Conservation (phyloP, 306 rosid genomes). For the Cucurbita pepo region DNA sequence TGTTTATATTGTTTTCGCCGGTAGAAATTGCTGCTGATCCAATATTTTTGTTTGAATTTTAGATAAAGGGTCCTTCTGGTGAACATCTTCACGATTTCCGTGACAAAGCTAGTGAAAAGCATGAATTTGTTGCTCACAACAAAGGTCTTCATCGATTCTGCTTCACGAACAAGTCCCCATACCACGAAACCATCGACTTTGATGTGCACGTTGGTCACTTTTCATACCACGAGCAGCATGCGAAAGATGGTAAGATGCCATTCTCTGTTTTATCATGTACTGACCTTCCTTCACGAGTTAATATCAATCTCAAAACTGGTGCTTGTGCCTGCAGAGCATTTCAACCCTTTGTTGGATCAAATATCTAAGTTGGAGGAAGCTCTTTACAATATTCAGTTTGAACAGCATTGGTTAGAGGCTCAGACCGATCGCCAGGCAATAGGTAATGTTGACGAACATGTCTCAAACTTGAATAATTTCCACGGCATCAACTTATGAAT, state of each 20-base stretch:
- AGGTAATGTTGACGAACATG: slow-evolving; percentile 28
- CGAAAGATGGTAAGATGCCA: slow-evolving; percentile 68
- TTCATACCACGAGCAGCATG: slow-evolving; percentile 61
- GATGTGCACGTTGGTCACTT: slow-evolving; percentile 78
- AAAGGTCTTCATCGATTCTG: slow-evolving; percentile 56
- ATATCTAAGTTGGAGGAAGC: slow-evolving; percentile 86
- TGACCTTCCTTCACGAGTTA: background rate
- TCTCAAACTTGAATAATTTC: background rate
- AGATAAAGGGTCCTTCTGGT: slow-evolving; percentile 75
- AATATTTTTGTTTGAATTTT: slow-evolving; percentile 7
- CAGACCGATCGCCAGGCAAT: slow-evolving; percentile 87
- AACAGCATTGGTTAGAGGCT: slow-evolving; percentile 95
- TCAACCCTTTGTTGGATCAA: slow-evolving; percentile 70
- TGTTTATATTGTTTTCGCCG: background rate
- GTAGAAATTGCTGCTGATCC: background rate
- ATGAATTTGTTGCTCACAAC: slow-evolving; percentile 32
- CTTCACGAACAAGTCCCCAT: slow-evolving; percentile 68
- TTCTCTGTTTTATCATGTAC: background rate
- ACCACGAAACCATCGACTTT: slow-evolving; percentile 66
- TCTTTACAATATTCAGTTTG: slow-evolving; percentile 76
- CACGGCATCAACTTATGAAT: background rate
- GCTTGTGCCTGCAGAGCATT: slow-evolving; percentile 55
- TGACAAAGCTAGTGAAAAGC: slow-evolving; percentile 47
- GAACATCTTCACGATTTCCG: slow-evolving; percentile 53
- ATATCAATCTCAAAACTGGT: slow-evolving; percentile 4